These are phyloP conservation scores for Macrolepiota dolichaula DNA, from an alignment of 768 basidiomycete genomes.

Conservation along the genomic window DNA sequence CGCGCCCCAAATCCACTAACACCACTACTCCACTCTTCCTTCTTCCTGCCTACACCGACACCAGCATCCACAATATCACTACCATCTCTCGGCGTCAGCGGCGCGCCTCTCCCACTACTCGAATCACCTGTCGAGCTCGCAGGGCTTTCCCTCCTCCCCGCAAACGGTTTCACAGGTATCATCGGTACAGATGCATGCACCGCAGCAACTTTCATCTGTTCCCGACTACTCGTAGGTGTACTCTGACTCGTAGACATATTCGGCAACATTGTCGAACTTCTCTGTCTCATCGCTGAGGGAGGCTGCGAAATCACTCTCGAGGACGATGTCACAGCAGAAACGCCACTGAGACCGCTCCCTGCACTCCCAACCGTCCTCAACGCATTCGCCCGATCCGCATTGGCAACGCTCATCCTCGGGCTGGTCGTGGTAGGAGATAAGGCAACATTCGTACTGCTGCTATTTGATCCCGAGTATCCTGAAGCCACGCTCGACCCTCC, in stretches of 20 bases:
- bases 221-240: constrained; percentile 12
- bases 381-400: constrained; percentile 13
- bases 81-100: constrained; percentile 76
- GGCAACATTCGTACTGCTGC: neutral
- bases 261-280: constrained; percentile 40
- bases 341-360: neutral
- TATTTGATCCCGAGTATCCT: neutral
- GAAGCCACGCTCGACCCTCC: constrained; percentile 10
- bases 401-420: constrained; percentile 4
- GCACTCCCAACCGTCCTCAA: constrained; percentile 10
- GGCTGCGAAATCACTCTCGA: constrained; percentile 2
- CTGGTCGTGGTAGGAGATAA: neutral
- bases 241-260: constrained; percentile 19
- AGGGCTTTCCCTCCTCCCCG: constrained; percentile 57
- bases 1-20: constrained; percentile 29
- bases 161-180: constrained; percentile 56
- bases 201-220: constrained; percentile 19
- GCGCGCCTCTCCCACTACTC: constrained; percentile 64
- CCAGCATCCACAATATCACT: constrained; percentile 48
- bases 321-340: neutral
- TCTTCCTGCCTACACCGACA: constrained; percentile 18
- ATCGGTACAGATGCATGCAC: constrained; percentile 14
- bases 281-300: constrained; percentile 22
- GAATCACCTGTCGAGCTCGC: constrained; percentile 86
- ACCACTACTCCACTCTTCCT: constrained; percentile 26